Percentiles rank a stretch among this genome's conserved stretches.
These are phyloP conservation scores for Termitomyces sp. DNA, from an alignment of 1,284 basidiomycete genomes.

Conservation along the genomic window DNA sequence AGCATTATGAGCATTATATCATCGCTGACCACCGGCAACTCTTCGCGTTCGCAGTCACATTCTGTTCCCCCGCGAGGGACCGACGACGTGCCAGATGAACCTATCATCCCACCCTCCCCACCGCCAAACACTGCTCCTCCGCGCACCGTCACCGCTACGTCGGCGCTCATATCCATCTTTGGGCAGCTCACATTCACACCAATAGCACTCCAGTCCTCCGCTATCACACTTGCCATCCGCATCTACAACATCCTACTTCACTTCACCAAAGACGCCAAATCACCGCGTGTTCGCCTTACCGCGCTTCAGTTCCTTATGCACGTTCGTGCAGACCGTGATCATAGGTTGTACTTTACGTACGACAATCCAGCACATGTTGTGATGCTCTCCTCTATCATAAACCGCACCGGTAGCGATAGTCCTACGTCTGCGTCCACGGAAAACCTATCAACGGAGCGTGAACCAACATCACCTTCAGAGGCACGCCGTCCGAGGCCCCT, in stretches of 20 bases:
- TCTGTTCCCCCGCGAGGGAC: constrained; percentile 36
- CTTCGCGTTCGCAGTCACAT: constrained; percentile 57
- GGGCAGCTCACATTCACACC: constrained; percentile 67
- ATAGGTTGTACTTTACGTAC: constrained; percentile 73
- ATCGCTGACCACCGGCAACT: constrained; percentile 47
- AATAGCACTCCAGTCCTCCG: constrained; percentile 40
- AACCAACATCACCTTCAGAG: constrained; percentile 33
- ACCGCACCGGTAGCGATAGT: constrained; percentile 31
- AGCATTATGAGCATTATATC: constrained; percentile 59
- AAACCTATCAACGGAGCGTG: constrained; percentile 15
- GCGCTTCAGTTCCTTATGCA: constrained; percentile 88
- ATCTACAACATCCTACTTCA: constrained; percentile 49
- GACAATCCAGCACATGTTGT: constrained; percentile 52
- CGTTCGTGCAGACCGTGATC: constrained; percentile 87
- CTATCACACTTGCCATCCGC: constrained; percentile 45
- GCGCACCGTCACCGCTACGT: constrained; percentile 54
- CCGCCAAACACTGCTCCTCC: constrained; percentile 30
- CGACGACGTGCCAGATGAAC: constrained; percentile 15
- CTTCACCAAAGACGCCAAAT: constrained; percentile 41
- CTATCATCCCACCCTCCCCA: constrained; percentile 19
- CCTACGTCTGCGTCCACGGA: constrained; percentile 15
- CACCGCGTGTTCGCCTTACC: constrained; percentile 62
- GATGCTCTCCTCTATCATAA: constrained; percentile 52
- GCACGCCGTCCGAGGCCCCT: constrained; percentile 45
- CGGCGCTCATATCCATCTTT: constrained; percentile 64